phyloP scores from a whole-genome alignment of 225 moss, liverwort and hornwort genomes.

The Lunularia cruciata region DNA sequence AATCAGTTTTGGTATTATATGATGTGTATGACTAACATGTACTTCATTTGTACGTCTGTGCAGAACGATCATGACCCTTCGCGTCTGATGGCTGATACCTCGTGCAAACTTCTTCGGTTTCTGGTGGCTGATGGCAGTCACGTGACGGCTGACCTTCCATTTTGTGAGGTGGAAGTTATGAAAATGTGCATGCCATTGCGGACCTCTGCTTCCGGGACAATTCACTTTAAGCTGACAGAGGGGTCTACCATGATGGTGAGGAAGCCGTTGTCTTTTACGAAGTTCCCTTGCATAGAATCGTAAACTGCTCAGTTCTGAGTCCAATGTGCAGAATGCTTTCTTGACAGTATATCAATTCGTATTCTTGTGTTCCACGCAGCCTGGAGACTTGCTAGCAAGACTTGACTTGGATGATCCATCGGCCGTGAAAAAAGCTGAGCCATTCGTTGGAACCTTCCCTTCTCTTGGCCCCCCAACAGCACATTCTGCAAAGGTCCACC shows the following conservation, averaged over 20 bases:
- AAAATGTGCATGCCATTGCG: slow-evolving; percentile 99
- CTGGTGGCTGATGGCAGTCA: slow-evolving; percentile 82
- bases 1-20: too few relatives aligned
- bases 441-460: slow-evolving; percentile 76
- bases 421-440: slow-evolving; percentile 79
- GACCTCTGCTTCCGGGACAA: slow-evolving; percentile 79
- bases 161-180: slow-evolving; percentile 99
- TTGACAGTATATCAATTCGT: not conserved
- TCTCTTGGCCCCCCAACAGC: slow-evolving; percentile 82
- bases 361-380: slow-evolving; percentile 39
- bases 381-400: slow-evolving; percentile 84
- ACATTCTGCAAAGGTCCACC: slow-evolving; percentile 83
- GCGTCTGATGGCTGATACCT: slow-evolving; percentile 81
- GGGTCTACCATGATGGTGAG: slow-evolving; percentile 92
- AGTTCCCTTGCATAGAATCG: too few relatives aligned
- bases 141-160: slow-evolving; percentile 59
- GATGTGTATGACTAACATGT: not conserved
- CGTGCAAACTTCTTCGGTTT: slow-evolving; percentile 89
- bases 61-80: slow-evolving; percentile 99
- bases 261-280: too few relatives aligned
- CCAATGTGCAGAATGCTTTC: not conserved
- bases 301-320: too few relatives aligned
- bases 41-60: slow-evolving; percentile 5
- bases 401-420: slow-evolving; percentile 92
- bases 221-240: slow-evolving; percentile 69